phyloP scores from a whole-genome alignment of 345 rosid species.

The Linum usitatissimum region DNA sequence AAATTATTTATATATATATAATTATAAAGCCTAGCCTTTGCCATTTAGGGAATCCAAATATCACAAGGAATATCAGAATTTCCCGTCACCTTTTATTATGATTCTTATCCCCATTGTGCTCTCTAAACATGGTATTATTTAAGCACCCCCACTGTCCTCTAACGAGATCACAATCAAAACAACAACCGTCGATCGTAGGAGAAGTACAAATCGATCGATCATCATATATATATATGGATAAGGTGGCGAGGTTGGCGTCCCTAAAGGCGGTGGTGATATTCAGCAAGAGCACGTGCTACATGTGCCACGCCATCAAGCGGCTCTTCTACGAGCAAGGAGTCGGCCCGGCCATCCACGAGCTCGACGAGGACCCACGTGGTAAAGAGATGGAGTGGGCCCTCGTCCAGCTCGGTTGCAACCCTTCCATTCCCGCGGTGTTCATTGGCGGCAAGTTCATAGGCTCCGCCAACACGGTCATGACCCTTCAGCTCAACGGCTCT shows the following conservation, averaged over 20 bases:
- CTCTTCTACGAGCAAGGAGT: conserved; percentile 85
- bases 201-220: too few species aligned
- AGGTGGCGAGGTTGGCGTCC: conserved; percentile 56
- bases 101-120: too few species aligned
- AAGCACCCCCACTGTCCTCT: too few species aligned
- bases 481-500: conserved; percentile 80
- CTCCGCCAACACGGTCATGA: conserved; percentile 70
- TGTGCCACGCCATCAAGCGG: conserved; percentile 85
- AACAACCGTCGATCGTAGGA: too few species aligned
- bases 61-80: too few species aligned
- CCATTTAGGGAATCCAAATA: too few species aligned
- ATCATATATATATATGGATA: conserved; percentile 40
- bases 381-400: conserved; percentile 79
- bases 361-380: conserved; percentile 58
- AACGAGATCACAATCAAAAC: too few species aligned
- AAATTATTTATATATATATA: too few species aligned
- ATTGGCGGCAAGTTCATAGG: conserved; percentile 87
- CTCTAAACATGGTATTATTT: too few species aligned
- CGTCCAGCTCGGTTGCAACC: conserved; percentile 61
- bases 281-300: conserved; percentile 88
- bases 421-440: conserved; percentile 71
- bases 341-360: conserved; percentile 70
- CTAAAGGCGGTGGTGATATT: conserved; percentile 96
- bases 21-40: too few species aligned
- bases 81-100: too few species aligned